These are phyloP conservation scores for Solanum boliviense DNA, from an alignment of 257 asterid genomes.

Conservation along the genomic window DNA sequence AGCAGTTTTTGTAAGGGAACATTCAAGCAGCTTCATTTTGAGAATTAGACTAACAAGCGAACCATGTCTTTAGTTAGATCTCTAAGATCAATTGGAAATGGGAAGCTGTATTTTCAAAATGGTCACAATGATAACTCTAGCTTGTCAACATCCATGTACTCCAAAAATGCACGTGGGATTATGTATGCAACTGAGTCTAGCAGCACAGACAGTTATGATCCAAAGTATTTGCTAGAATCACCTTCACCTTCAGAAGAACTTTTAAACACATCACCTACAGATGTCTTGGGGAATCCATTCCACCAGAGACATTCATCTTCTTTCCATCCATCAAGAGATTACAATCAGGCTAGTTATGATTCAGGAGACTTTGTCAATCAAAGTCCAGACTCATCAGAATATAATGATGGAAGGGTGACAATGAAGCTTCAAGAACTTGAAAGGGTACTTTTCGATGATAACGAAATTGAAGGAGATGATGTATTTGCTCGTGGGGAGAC, in stretches of 20 bases:
- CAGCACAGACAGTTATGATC: slow-evolving; percentile 43
- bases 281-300: slow-evolving; percentile 20
- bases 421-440: slow-evolving; percentile 82
- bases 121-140: slow-evolving; percentile 27
- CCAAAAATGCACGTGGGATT: slow-evolving; percentile 28
- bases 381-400: slow-evolving; percentile 35
- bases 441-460: slow-evolving; percentile 62
- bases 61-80: slow-evolving; percentile 66
- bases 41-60: slow-evolving; percentile 4
- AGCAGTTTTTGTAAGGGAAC: not conserved
- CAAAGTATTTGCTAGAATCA: slow-evolving; percentile 42
- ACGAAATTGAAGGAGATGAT: slow-evolving; percentile 8
- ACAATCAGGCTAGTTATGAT: slow-evolving; percentile 19
- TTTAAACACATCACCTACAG: slow-evolving; percentile 17
- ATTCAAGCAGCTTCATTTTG: not conserved
- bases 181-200: slow-evolving; percentile 39
- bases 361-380: slow-evolving; percentile 18
- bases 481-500: slow-evolving; percentile 2
- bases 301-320: slow-evolving; percentile 21
- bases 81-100: slow-evolving; percentile 32
- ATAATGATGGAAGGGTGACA: slow-evolving; percentile 45
- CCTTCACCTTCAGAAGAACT: slow-evolving; percentile 60
- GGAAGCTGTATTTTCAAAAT: slow-evolving; percentile 34
- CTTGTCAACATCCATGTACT: slow-evolving; percentile 25
- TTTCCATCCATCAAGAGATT: slow-evolving; percentile 12